Conservation (phyloP, 192 early-diverging fungal genomes). For the Umbelopsis sp. region DNA sequence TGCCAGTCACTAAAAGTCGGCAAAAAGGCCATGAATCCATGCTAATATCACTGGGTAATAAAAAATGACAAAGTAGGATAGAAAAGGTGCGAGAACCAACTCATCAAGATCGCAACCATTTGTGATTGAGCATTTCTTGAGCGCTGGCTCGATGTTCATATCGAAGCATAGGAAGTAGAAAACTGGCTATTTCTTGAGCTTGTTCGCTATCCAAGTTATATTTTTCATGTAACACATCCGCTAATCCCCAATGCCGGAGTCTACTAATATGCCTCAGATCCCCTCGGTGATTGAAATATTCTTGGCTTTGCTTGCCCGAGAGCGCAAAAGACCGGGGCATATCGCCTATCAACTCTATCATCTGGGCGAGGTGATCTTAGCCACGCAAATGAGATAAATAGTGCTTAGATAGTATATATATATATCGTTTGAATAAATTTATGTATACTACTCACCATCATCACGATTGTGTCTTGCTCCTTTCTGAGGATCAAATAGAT, state of each 20-base stretch:
- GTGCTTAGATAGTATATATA: no score
- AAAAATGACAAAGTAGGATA: no score
- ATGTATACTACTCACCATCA: constrained; percentile 65
- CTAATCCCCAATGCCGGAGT: constrained; percentile 79
- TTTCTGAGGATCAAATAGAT: constrained; percentile 92
- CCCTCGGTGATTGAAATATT: constrained; percentile 88
- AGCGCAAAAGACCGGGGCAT: constrained; percentile 80
- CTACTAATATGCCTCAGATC: constrained; percentile 88
- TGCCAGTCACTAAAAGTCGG: neutral
- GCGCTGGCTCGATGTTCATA: constrained; percentile 35
- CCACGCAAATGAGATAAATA: neutral
- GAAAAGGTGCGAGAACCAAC: no score
- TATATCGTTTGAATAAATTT: neutral
- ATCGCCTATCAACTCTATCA: constrained; percentile 89
- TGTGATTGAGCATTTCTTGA: constrained; percentile 35
- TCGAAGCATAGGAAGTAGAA: constrained; percentile 82
- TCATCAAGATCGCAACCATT: constrained; percentile 27
- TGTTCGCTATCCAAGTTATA: constrained; percentile 74
- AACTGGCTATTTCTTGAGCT: constrained; percentile 73
- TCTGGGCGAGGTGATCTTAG: constrained; percentile 96
- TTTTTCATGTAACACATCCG: constrained; percentile 88
- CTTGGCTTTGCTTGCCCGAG: constrained; percentile 80
- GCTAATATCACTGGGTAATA: no score
- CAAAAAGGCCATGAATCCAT: no score
- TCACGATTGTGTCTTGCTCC: constrained; percentile 85